Conservation (phyloP, 2,329 filamentous ascomycete genomes). For the Samsoniella hepiali region DNA sequence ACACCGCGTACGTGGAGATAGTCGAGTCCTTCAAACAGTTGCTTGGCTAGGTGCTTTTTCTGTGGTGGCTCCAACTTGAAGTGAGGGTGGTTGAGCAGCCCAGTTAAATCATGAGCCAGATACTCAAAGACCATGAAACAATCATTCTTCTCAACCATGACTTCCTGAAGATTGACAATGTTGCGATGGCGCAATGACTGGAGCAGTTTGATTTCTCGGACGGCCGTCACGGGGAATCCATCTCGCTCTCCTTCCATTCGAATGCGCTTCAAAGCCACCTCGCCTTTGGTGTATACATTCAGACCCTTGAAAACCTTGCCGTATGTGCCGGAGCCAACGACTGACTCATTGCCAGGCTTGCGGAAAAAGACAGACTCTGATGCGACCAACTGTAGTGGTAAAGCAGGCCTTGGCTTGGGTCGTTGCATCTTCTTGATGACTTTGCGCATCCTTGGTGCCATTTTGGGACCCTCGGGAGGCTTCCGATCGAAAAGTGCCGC, state of each 20-base stretch:
- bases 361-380: slow-evolving; percentile 92
- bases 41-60: slow-evolving; percentile 88
- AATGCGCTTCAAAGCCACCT: slow-evolving; percentile 85
- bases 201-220: slow-evolving; percentile 87
- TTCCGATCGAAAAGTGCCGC: slow-evolving; percentile 42
- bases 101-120: slow-evolving; percentile 91
- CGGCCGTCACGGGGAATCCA: slow-evolving; percentile 86
- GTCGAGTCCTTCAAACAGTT: slow-evolving; percentile 89
- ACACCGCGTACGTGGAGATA: slow-evolving; percentile 94
- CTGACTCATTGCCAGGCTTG: slow-evolving; percentile 96
- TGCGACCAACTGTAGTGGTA: slow-evolving; percentile 67
- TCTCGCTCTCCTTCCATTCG: slow-evolving; percentile 91
- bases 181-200: slow-evolving; percentile 80
- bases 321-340: slow-evolving; percentile 92
- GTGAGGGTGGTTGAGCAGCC: slow-evolving; percentile 87
- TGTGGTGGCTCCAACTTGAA: slow-evolving; percentile 82
- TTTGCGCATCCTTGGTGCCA: slow-evolving; percentile 53
- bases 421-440: slow-evolving; percentile 68
- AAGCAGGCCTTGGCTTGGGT: slow-evolving; percentile 65
- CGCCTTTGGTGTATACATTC: slow-evolving; percentile 82
- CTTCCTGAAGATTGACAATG: slow-evolving; percentile 79
- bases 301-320: slow-evolving; percentile 94
- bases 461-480: slow-evolving; percentile 34
- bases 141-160: slow-evolving; percentile 98
- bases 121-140: slow-evolving; percentile 99